Conservation (phyloP, 495 filamentous ascomycete species). For the Penicillium bovifimosum region DNA sequence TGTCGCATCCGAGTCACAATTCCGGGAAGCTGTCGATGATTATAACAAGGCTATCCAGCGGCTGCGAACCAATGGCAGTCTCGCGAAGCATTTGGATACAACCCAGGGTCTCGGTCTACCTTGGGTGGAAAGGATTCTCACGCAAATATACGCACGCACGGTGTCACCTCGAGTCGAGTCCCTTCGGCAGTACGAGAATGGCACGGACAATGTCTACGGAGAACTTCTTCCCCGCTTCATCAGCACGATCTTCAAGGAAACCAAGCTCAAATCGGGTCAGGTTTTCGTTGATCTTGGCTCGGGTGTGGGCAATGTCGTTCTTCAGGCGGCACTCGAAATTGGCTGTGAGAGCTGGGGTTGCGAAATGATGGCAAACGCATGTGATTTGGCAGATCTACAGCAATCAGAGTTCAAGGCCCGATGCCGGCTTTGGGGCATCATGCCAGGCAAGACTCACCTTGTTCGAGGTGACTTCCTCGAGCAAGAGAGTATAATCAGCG, state of each 20-base stretch:
- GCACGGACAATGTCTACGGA: constrained; percentile 88
- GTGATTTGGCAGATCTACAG: constrained; percentile 78
- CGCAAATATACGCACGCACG: constrained; percentile 84
- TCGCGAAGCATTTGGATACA: constrained; percentile 61
- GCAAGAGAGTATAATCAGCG: constrained; percentile 60
- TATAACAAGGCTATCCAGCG: constrained; percentile 67
- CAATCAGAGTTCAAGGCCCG: constrained; percentile 78
- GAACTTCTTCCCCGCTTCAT: constrained; percentile 84
- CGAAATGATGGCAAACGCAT: constrained; percentile 88
- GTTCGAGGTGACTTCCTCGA: constrained; percentile 80
- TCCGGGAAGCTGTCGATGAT: constrained; percentile 60
- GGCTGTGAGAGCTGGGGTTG: constrained; percentile 95
- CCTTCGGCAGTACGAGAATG: constrained; percentile 77
- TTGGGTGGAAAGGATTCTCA: constrained; percentile 75
- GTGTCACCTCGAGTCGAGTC: constrained; percentile 82
- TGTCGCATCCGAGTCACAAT: constrained; percentile 58
- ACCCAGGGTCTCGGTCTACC: constrained; percentile 60
- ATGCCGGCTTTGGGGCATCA: constrained; percentile 84
- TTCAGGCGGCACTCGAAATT: constrained; percentile 90
- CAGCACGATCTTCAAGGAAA: constrained; percentile 72
- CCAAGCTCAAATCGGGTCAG: constrained; percentile 67
- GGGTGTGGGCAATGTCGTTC: constrained; percentile 89
- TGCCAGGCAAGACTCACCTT: constrained; percentile 70
- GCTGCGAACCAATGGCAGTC: constrained; percentile 56
- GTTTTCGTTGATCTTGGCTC: constrained; percentile 93